Percentiles rank a stretch among this genome's conserved stretches.
phyloP scores from a whole-genome alignment of 495 filamentous ascomycete genomes.

The Penicillium tannophilum region DNA sequence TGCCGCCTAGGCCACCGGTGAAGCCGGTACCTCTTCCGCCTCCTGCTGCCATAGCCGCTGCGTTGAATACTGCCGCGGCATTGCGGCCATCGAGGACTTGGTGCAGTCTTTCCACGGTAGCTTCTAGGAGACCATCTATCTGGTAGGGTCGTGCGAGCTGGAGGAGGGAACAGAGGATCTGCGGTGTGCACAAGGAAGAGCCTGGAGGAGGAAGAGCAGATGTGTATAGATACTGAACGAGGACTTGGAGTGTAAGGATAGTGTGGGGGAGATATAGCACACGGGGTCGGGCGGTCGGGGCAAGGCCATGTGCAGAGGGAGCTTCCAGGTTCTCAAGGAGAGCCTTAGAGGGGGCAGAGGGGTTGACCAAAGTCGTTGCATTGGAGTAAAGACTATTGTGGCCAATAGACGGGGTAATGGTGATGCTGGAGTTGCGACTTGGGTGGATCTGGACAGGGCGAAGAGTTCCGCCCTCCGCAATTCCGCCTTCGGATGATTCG shows the following conservation, averaged over 20 bases:
- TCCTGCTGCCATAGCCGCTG: conserved; percentile 96
- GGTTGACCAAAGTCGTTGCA: conserved; percentile 58
- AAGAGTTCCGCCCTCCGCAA: conserved; percentile 55
- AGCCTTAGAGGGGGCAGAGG: conserved; percentile 48
- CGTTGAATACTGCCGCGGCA: conserved; percentile 96
- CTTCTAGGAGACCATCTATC: conserved; percentile 88
- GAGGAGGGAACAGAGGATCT: conserved; percentile 91
- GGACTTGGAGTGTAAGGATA: conserved; percentile 78
- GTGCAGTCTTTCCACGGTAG: conserved; percentile 88
- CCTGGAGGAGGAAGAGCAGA: conserved; percentile 75
- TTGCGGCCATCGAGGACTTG: conserved; percentile 88
- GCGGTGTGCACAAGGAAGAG: conserved; percentile 84
- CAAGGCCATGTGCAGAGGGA: conserved; percentile 53
- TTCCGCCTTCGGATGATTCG: conserved; percentile 60
- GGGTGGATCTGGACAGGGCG: conserved; percentile 46
- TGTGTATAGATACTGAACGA: conserved; percentile 92
- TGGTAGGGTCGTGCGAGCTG: conserved; percentile 93
- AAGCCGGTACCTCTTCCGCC: conserved; percentile 73
- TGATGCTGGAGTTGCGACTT: conserved; percentile 77
- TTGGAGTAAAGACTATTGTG: conserved; percentile 62
- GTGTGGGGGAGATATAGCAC: conserved; percentile 94
- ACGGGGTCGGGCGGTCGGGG: conserved; percentile 74
- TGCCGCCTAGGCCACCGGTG: conserved; percentile 45
- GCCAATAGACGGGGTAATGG: conserved; percentile 73
- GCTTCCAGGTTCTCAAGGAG: conserved; percentile 47